Evolutionary conservation across 2,329 filamentous ascomycete species (phyloP), one percentile per base, ranked within the genome.

Genomic region (Conoideocrella luteorostrata): DNA sequence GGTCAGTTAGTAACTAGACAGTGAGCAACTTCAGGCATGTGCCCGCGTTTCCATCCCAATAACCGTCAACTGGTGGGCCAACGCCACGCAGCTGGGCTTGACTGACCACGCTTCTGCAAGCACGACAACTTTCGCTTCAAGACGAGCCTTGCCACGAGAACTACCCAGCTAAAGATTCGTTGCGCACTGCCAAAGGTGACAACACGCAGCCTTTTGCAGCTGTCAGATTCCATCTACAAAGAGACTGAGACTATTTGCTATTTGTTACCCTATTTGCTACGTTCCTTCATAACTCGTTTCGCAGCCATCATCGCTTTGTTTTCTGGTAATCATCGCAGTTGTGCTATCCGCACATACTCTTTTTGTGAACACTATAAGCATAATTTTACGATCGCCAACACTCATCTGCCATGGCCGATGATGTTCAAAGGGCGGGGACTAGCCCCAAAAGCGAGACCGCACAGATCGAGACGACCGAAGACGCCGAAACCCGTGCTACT

Each of bases 401-500:
- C 7, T 24, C 26, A 37, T 33, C 40, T 40, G 39, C 52, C 59
- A 74, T 74, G 70, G 61, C 68, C 50, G 69, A 71, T 59, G 66
- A 70, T 47, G 55, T 58, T 44, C 66, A 62, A 56, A 62, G 61
- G 52, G 61, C 61, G 53, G 61, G 61, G 53, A 60, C 60, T 38
- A 70, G 65, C 57, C 68, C 69, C 46, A 66, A 61, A 49, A 57
- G 53, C 44, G 61, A 64, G 23, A 53, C 52, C 38, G 41, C 55
- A 42, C 56, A 54, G 39, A 51, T 64, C 49, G 63, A 66, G 45
- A 55, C 56, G 26, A 71, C 67, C 43, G 80, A 84, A 53, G 80
- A 84, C 59, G 74, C 77, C 28, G 78, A 79, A 55, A 84, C 80
- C 32, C 76, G 76, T 46, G 78, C 78, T 41, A 70, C 80, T 28